Evolutionary conservation across 169 alveolate genomes (phyloP).

Genomic region (Babesia divergens): DNA sequence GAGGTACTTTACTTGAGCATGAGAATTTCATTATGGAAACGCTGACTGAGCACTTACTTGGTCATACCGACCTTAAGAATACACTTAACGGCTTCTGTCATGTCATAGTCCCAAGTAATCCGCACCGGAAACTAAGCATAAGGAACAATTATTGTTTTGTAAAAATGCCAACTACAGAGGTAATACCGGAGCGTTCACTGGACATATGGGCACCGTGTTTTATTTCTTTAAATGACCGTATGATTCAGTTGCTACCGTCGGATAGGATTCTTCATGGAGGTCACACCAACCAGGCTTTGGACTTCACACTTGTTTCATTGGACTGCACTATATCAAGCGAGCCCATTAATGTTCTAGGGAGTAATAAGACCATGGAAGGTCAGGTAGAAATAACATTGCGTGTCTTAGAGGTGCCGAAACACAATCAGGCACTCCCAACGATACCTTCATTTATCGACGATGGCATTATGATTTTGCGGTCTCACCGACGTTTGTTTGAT

Average conservation of each 20-base stretch:
- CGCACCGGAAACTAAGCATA: background rate
- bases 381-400: too few species aligned
- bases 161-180: background rate
- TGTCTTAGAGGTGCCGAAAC: too few species aligned
- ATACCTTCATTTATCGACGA: too few species aligned
- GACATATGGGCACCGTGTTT: conserved; percentile 13
- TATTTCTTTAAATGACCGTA: background rate
- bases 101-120: background rate
- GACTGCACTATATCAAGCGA: background rate
- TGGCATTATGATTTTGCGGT: too few species aligned
- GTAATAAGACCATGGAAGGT: background rate
- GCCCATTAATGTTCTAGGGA: background rate
- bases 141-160: background rate
- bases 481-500: too few species aligned
- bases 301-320: background rate
- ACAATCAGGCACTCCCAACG: too few species aligned
- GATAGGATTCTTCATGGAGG: background rate
- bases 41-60: background rate
- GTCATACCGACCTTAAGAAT: background rate
- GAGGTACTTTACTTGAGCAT: background rate
- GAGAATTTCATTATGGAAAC: background rate
- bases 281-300: background rate
- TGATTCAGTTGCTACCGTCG: background rate
- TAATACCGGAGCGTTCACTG: background rate
- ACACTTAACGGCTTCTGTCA: conserved; percentile 2